These are phyloP conservation scores for Entelexis paramagnoliae DNA, from an alignment of 1,139 yeast genomes.

Conservation along the genomic window DNA sequence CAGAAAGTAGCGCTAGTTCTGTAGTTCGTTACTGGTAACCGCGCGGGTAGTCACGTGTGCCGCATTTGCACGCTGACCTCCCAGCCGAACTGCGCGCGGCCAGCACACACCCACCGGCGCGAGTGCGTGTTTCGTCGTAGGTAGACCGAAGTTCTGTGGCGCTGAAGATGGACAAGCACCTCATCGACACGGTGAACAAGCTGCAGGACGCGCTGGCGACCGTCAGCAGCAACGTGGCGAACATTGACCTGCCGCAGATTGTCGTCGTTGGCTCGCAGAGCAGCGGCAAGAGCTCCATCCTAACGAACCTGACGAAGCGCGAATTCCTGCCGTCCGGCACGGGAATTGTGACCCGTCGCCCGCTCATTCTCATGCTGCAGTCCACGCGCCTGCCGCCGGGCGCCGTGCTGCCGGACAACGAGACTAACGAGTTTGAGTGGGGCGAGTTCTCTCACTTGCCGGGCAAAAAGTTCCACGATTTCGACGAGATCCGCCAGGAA, in stretches of 20 bases:
- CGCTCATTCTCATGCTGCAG: conserved; percentile 70
- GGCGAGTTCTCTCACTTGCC: conserved; percentile 95
- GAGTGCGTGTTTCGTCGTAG: neutral
- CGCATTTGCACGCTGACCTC: neutral
- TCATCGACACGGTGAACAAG: conserved; percentile 85
- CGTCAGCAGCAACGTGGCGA: conserved; percentile 48
- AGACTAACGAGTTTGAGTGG: conserved; percentile 89
- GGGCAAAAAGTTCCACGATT: conserved; percentile 74
- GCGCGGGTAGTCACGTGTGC: neutral
- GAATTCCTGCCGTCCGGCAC: conserved; percentile 94
- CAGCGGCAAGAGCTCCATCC: conserved; percentile 84
- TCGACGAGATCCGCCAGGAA: conserved; percentile 83
- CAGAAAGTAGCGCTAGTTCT: too few relatives aligned
- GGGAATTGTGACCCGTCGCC: conserved; percentile 92
- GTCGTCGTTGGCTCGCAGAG: conserved; percentile 96
- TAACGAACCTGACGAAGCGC: conserved; percentile 89
- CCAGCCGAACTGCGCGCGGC: neutral
- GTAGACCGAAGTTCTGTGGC: neutral
- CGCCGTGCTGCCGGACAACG: conserved; percentile 31
- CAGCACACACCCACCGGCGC: neutral
- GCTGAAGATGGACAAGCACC: conserved; percentile 66
- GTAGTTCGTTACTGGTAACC: too few relatives aligned
- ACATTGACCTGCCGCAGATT: conserved; percentile 77
- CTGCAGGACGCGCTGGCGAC: conserved; percentile 93
- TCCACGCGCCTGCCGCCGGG: conserved; percentile 45